Evolutionary conservation across 2,329 filamentous ascomycete species (phyloP), one percentile per base, ranked within the genome.

Genomic region (Elsinoe perseae): DNA sequence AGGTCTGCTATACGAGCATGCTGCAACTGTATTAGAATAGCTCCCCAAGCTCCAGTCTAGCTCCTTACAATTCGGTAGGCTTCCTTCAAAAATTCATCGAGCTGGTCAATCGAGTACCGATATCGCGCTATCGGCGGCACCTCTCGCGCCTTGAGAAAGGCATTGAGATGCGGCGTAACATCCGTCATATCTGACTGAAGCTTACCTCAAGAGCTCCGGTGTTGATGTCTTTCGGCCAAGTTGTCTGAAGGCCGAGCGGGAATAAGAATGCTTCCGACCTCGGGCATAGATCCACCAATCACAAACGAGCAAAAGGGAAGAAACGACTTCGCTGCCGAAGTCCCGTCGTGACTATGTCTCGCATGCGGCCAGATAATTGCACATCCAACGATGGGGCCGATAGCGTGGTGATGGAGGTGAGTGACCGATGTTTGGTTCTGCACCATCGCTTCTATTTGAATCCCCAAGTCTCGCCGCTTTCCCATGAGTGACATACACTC

Each of bases 31-130:
- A 66, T 65, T 61, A 69, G 64, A 38, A 12, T 23, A 40, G 36
- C 56, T 56, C 54, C 46, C 43, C 30, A 57, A 53, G 61, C 59
- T 61, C 63, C 60, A 52, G n/a, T 80, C 66, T 38, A n/a, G 23
- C 34, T 16, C 18, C 64, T 9, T 75, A 95, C 91, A 70, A 97
- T 96, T 68, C 86, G 83, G 73, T 95, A 93, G 54, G 93, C 93
- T 73, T 97, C 92, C 68, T 92, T 90, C 30, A 97, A 76, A 68
- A 97, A 98, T 65, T 87, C 86, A 69, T 96, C 88, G 52, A 93
- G 80, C 54, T 66, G 65, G 46, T 68, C 67, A 53, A 71, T 64
- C 58, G 68, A 68, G 60, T 71, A 74, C 9, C 65, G 66, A 59
- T 72, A 68, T 56, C 69, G 63, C 72, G 78, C 61, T 10, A 79